Evolutionary conservation across 2,329 filamentous ascomycete genomes (phyloP).

Genomic region (Fusarium sp.): DNA sequence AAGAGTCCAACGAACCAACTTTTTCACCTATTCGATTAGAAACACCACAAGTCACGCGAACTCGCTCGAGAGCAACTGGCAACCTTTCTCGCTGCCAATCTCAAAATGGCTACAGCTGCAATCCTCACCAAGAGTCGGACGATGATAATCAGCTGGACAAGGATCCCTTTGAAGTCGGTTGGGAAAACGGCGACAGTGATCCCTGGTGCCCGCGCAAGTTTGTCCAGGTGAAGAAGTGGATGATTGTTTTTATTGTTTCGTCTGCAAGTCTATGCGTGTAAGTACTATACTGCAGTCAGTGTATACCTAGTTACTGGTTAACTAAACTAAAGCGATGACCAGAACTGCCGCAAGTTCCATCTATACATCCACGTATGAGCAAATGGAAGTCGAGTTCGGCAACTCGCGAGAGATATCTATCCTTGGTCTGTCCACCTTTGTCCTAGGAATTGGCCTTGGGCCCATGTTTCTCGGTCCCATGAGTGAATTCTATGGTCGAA

Average conservation of each 20-base stretch:
- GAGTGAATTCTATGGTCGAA: constrained; percentile 83
- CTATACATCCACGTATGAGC: constrained; percentile 84
- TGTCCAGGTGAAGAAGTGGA: constrained; percentile 76
- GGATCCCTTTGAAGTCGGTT: constrained; percentile 75
- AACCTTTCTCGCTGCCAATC: constrained; percentile 50
- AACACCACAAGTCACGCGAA: constrained; percentile 5
- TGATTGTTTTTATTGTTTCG: constrained; percentile 79
- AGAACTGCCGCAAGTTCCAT: constrained; percentile 89
- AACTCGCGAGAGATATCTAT: constrained; percentile 78
- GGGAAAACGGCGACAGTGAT: constrained; percentile 78
- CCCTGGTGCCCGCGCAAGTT: constrained; percentile 79
- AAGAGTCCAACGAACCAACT: neutral
- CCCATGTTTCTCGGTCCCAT: constrained; percentile 72
- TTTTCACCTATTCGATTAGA: constrained; percentile 31
- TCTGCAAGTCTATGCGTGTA: constrained; percentile 84
- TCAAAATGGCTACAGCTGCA: constrained; percentile 59
- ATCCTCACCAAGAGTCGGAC: constrained; percentile 31
- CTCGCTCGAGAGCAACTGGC: constrained; percentile 18
- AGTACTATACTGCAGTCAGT: constrained; percentile 54
- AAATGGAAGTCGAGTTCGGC: constrained; percentile 80
- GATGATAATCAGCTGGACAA: constrained; percentile 43
- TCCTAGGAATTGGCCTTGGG: constrained; percentile 76
- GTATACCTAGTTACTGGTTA: neutral
- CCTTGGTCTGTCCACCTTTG: constrained; percentile 83
- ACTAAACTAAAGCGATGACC: neutral